Base-by-base conservation (phyloP, 345 rosid genomes). In the Moringa oleifera region DNA sequence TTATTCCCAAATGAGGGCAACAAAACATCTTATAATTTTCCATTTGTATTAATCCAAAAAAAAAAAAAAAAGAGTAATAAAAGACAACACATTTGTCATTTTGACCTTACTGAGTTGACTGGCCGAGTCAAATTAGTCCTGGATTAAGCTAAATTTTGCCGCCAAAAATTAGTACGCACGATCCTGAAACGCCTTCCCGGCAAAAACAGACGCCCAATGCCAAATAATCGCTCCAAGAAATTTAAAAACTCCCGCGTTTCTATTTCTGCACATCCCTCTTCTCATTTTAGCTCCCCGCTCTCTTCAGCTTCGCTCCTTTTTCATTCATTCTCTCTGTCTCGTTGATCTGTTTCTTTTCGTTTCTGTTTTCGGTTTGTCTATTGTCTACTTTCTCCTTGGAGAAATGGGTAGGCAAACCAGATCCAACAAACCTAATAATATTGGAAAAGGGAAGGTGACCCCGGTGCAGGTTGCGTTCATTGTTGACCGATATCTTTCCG, bases 401-500 rank as follows among this genome's bases (percentile, higher is more conserved):
- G 61, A 22, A 37, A 86, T 89, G 98, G 82, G 80, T 63, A 85
- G 71, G 79, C 83, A 75, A 25, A 59, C 61, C 72, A 81, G 69
- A 72, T 62, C 83, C 20, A 87, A 71, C 67, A 75, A 72, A 12
- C 24, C 75, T 0, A 71, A 75, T 0, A 58, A 47, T n/a, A 51
- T 79, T 18, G 95, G 85, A 33, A 88, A 79, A 17, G 92, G 95
- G 1, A 72, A 82, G 68, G 85, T 90, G 0, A 90, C 96, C 11
- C 95, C 85, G 0, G 77, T 80, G 24, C 99, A 94, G 63, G 69
- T 88, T 20, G 95, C 99, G 0, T 94, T 80, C 77, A 81, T 94
- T 50, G 91, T 88, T 2, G 97, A 94, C 60, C 83, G 92, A 2
- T 94, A 90, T 69, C 99, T 94, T 62, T 67, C 60, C 56, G 96